Percentiles rank a stretch among this genome's conserved stretches.
These are phyloP conservation scores for Cercis canadensis DNA, from an alignment of 306 rosid genomes.

Conservation along the genomic window DNA sequence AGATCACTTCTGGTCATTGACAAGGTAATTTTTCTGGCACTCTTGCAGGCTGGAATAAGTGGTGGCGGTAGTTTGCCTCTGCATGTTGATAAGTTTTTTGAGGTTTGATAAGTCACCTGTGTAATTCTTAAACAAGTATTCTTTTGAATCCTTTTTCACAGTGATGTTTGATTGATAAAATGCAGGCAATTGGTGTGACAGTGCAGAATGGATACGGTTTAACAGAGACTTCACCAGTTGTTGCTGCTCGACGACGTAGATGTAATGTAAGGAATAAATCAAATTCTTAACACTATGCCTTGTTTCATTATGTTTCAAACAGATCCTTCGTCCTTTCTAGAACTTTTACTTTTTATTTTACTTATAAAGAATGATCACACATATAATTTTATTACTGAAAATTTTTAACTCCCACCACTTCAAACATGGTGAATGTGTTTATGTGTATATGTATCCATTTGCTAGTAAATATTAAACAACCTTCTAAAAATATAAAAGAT, in stretches of 20 bases:
- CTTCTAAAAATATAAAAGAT: too few species aligned
- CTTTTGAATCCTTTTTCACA: constrained; percentile 13
- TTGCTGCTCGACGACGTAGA: constrained; percentile 75
- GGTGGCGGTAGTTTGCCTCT: constrained; percentile 92
- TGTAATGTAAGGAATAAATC: constrained; percentile 68
- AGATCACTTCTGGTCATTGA: constrained; percentile 29
- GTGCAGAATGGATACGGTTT: constrained; percentile 95
- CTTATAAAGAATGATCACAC: too few species aligned
- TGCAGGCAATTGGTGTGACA: constrained; percentile 86
- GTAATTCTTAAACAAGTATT: constrained; percentile 10
- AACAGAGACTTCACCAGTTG: constrained; percentile 89
- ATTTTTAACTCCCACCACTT: too few species aligned
- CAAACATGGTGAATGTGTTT: too few species aligned
- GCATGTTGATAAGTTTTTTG: constrained; percentile 84
- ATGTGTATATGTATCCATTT: too few species aligned
- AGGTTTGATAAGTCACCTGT: constrained; percentile 57
- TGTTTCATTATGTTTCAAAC: not conserved
- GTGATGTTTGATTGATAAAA: constrained; percentile 22
- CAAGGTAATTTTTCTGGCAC: constrained; percentile 40
- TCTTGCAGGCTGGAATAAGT: constrained; percentile 87
- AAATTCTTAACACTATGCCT: constrained; percentile 16
- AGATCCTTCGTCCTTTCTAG: not conserved
- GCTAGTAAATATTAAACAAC: too few species aligned
- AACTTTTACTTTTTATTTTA: too few species aligned
- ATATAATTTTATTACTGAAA: too few species aligned